Percentiles rank a stretch among this genome's conserved stretches.
These are phyloP conservation scores for Aschersonia sp. DNA, from an alignment of 2,329 filamentous ascomycete genomes.

Conservation along the genomic window DNA sequence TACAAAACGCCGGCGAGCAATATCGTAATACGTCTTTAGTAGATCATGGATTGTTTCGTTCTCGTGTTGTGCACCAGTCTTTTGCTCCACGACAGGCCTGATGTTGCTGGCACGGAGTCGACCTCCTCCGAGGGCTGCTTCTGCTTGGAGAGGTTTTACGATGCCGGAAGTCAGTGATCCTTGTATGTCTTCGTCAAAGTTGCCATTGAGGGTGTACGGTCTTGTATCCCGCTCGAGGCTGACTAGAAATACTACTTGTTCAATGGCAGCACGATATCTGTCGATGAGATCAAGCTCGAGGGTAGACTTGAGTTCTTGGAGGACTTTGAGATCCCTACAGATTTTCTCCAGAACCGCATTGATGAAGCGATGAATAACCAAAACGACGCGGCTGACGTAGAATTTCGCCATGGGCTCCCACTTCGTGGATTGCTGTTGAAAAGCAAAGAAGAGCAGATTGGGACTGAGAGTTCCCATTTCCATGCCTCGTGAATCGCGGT, in stretches of 20 bases:
- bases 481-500: conserved; percentile 1
- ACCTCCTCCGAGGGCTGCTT: neutral
- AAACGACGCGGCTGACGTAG: conserved; percentile 36
- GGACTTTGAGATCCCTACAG: conserved; percentile 28
- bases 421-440: conserved; percentile 37
- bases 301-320: conserved; percentile 25
- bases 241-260: conserved; percentile 36
- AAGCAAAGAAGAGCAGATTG: conserved; percentile 25
- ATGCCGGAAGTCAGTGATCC: conserved; percentile 8
- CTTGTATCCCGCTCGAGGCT: conserved; percentile 29
- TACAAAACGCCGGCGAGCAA: conserved; percentile 45
- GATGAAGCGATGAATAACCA: conserved; percentile 38
- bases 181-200: conserved; percentile 28
- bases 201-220: conserved; percentile 35
- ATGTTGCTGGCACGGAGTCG: neutral
- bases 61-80: conserved; percentile 17
- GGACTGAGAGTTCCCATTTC: conserved; percentile 15
- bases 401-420: conserved; percentile 33
- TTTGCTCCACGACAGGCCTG: conserved; percentile 7
- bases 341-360: conserved; percentile 21
- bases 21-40: conserved; percentile 45
- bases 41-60: conserved; percentile 43
- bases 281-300: conserved; percentile 29
- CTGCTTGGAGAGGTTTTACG: neutral
- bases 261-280: conserved; percentile 30